phyloP scores from a whole-genome alignment of 176 grass and related monocot genomes.

The Carex pumila region DNA sequence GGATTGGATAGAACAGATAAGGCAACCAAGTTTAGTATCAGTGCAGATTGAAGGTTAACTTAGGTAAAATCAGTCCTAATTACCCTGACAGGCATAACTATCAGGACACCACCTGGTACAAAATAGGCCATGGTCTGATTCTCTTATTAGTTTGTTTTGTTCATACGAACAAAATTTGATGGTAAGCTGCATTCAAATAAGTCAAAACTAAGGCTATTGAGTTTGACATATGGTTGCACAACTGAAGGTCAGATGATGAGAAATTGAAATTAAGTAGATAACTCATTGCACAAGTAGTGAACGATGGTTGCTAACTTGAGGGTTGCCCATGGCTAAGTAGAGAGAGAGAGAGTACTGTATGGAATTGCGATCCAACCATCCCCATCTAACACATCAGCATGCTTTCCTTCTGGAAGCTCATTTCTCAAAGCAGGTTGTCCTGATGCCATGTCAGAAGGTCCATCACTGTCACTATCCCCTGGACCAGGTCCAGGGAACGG shows the following conservation, averaged over 20 bases:
- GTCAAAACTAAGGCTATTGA: too few relatives aligned
- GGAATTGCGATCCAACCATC: conserved; percentile 16
- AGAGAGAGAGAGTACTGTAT: not conserved
- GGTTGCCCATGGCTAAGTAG: not conserved
- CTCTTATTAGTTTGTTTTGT: too few relatives aligned
- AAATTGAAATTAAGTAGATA: not conserved
- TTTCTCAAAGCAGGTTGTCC: conserved; percentile 7
- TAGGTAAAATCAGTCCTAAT: too few relatives aligned
- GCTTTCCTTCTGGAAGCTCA: conserved; percentile 10
- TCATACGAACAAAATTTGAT: too few relatives aligned
- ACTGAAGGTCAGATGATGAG: not conserved
- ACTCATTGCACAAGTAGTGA: not conserved
- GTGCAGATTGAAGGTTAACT: not conserved
- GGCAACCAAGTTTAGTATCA: not conserved
- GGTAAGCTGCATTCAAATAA: too few relatives aligned
- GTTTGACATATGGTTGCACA: too few relatives aligned
- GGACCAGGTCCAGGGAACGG: conserved; percentile 16
- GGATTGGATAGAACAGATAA: not conserved
- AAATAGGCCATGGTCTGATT: too few relatives aligned
- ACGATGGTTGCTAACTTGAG: not conserved
- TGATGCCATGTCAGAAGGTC: not conserved
- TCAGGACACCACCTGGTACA: too few relatives aligned
- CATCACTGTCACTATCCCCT: conserved; percentile 11
- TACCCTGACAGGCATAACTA: too few relatives aligned
- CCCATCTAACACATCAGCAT: conserved; percentile 1